Base-by-base conservation (phyloP, 140 eudicot genomes). In the Cichorium intybus region DNA sequence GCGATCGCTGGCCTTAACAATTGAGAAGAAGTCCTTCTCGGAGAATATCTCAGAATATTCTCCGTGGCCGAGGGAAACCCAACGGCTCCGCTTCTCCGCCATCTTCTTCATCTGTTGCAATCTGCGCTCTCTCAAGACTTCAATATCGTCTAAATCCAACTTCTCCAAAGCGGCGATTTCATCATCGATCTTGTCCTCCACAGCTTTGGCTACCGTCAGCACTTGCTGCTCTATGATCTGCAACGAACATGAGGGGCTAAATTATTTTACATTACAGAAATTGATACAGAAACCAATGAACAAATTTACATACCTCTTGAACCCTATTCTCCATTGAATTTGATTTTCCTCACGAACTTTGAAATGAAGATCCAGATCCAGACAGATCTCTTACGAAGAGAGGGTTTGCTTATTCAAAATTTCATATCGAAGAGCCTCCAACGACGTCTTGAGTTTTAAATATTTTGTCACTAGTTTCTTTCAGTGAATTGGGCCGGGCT, bases 101-200 rank as follows among this genome's bases (percentile, higher is more conserved):
- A 85, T 85, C 78, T 88, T 92, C 90, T 92, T 92, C 98, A 92
- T 92, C 85, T 71, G 98, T 18, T 88, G 92, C 75, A 92, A 62
- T 24, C 98, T 45, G 20, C 89, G 85, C 63, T 92, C 98, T 33
- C 96, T 70, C 60, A 77, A 22, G 9, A 72, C 95, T 79, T 92
- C 96, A 7, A 92, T 73, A 73, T 92, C 98, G 65, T 92, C 98
- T 16, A 75, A 39, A 69, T 88, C 98, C 0, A 92, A 81, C 73
- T 83, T 86, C 11, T 92, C 98, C 50, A 92, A 34, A 12, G 95
- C 96, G 18, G 92, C 70, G 33, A 92, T 92, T 84, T 92, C 93
- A 17, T 92, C 96, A 28, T 92, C 98, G 16, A 92, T 73, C 72
- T 88, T 81, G 52, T 88, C 96, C 72, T 92, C 98, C 46, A 92